Base-by-base conservation (phyloP, 805 yeast genomes). In the Ogataea parapolymorpha region DNA sequence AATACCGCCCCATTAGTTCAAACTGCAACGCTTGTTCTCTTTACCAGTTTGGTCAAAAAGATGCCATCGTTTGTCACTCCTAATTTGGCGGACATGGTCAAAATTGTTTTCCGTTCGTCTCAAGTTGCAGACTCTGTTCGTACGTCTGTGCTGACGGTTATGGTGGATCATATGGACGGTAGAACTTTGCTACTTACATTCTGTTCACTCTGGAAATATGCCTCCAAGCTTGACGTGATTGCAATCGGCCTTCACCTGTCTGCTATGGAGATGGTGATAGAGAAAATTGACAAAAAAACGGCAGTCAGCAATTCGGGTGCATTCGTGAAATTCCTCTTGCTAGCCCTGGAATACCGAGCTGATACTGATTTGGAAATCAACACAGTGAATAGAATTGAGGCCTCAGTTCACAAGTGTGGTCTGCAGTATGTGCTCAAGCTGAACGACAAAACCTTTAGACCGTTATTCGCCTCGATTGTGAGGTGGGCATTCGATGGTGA, bases 401-500 rank as follows among this genome's bases (percentile, higher is more conserved):
- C 88, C 14, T 74, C 83, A 9, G 77, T 84, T 58, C 83, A 85
- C 53, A 69, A 75, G 27, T 77, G 89, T 58, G 90, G 85, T 15
- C 78, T 91, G 49, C 70, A 70, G 17, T 82, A 80, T 51, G 95
- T 91, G 14, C 74, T 93, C 82, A 90, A 91, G 64, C 75, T 93
- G 65, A 93, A 93, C 60, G 99, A 93, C 61, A 88, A 87, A 67
- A 77, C 82, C 16, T 93, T 93, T 74, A 79, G 97, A 58, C 99
- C 99, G 14, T 69, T 87, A 58, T 93, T 93, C 66, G 91, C 90
- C 6, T 71, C 82, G 18, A 70, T 88, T 53, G 89, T 85, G 10
- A 79, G 89, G 60, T 93, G 99, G 99, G 95, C 96, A 2, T 76
- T 86, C 53, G 85, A 81, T 48, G 95, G 89, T 43, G 95, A 83